Evolutionary conservation across 2,329 filamentous ascomycete species (phyloP).

Genomic region (Beauveria bassiana): DNA sequence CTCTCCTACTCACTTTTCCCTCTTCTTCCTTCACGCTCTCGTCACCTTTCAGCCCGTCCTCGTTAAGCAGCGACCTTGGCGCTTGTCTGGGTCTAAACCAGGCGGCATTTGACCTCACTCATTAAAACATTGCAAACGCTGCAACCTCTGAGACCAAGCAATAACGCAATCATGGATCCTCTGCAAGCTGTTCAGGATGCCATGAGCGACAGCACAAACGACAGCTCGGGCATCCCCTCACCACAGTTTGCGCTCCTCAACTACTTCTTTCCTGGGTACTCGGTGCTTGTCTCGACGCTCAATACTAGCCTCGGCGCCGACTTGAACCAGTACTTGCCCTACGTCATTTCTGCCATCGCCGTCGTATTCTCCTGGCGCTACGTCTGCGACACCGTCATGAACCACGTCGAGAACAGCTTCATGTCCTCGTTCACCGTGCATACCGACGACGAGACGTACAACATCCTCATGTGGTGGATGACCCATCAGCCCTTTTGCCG

Average conservation of each 20-base stretch:
- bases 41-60: neutral
- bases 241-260: conserved; percentile 47
- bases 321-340: conserved; percentile 53
- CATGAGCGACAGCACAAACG: neutral
- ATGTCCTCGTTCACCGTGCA: conserved; percentile 61
- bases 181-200: neutral
- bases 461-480: conserved; percentile 65
- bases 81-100: neutral
- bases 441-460: conserved; percentile 65
- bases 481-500: conserved; percentile 54
- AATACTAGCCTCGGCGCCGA: conserved; percentile 53
- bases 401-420: conserved; percentile 43
- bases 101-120: no score
- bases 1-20: neutral
- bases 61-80: neutral
- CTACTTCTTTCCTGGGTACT: conserved; percentile 59
- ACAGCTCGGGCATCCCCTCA: conserved; percentile 11
- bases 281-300: conserved; percentile 44
- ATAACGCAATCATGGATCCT: neutral
- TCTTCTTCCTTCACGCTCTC: neutral
- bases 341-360: conserved; percentile 42
- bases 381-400: conserved; percentile 38
- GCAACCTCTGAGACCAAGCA: neutral
- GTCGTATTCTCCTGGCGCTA: conserved; percentile 47
- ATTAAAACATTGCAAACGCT: neutral